Percentiles rank a stretch among this genome's conserved stretches.
phyloP scores from a whole-genome alignment of 768 basidiomycete species.

The Auricularia auricula-judae region DNA sequence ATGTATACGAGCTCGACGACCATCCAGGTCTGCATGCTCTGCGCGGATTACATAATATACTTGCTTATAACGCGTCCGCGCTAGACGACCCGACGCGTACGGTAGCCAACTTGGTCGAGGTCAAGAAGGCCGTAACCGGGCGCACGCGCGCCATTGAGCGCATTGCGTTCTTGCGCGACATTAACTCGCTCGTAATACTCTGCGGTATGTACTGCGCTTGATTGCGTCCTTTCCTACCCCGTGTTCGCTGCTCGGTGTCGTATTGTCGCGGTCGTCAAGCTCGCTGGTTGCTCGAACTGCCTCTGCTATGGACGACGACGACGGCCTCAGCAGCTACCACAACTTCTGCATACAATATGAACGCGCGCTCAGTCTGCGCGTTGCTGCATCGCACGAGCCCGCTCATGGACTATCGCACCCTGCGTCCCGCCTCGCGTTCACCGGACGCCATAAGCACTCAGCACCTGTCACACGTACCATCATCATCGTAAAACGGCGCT shows the following conservation, averaged over 20 bases:
- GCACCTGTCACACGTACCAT: too few species aligned
- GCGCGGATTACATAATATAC: background rate
- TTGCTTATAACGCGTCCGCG: constrained; percentile 3
- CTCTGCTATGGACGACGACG: too few species aligned
- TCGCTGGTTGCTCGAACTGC: too few species aligned
- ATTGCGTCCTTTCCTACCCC: background rate
- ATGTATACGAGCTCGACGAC: constrained; percentile 37
- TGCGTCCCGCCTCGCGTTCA: too few species aligned
- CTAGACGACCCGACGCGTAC: constrained; percentile 22
- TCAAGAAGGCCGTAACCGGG: constrained; percentile 47
- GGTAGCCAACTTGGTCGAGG: constrained; percentile 33
- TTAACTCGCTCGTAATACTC: constrained; percentile 75
- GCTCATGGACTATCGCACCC: too few species aligned
- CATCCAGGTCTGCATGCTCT: constrained; percentile 21
- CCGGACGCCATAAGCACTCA: too few species aligned
- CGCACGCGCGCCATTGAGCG: constrained; percentile 69
- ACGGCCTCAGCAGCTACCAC: too few species aligned
- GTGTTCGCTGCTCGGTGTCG: background rate
- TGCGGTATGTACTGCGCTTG: constrained; percentile 46
- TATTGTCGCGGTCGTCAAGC: too few species aligned
- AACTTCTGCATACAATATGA: too few species aligned
- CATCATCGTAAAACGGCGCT: too few species aligned
- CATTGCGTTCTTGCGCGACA: constrained; percentile 71
- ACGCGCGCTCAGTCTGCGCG: too few species aligned
- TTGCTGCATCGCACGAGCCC: too few species aligned